These are phyloP conservation scores for Tetraselmis chui DNA, from an alignment of 139 green algal species.

Conservation along the genomic window DNA sequence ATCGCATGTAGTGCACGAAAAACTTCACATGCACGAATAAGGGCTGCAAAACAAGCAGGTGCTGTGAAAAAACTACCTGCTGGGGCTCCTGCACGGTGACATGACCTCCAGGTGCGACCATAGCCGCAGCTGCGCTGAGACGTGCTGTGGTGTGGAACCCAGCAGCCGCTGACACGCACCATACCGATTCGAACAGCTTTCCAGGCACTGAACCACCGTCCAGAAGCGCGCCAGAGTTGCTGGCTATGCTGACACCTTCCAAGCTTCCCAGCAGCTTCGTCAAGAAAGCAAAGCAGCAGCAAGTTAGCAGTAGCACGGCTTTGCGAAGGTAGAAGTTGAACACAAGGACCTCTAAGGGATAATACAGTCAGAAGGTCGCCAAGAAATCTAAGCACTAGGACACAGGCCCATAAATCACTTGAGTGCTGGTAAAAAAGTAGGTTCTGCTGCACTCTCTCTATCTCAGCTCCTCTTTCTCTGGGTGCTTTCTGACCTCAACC, in stretches of 20 bases:
- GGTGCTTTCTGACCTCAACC: too few relatives aligned
- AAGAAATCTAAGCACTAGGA: too few relatives aligned
- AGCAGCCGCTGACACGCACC: background rate
- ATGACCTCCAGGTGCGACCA: constrained; percentile 24
- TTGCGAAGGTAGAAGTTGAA: too few relatives aligned
- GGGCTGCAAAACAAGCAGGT: background rate
- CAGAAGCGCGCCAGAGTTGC: background rate
- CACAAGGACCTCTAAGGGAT: too few relatives aligned
- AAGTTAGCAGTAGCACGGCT: too few relatives aligned
- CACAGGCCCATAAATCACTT: too few relatives aligned
- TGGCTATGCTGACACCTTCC: background rate
- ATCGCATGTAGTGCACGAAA: background rate
- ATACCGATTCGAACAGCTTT: background rate
- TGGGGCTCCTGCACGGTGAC: constrained; percentile 26
- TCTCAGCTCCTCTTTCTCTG: too few relatives aligned
- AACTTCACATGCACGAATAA: background rate
- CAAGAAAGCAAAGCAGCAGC: too few relatives aligned
- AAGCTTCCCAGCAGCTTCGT: background rate
- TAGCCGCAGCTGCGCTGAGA: constrained; percentile 7
- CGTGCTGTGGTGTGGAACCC: constrained; percentile 27
- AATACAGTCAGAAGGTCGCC: too few relatives aligned
- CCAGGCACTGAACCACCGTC: background rate
- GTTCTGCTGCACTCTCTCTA: too few relatives aligned
- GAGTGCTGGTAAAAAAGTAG: too few relatives aligned
- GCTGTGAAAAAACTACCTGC: background rate